Evolutionary conservation across 495 filamentous ascomycete genomes (phyloP), one percentile per base, ranked within the genome.

Genomic region (Haplographium delicatum): DNA sequence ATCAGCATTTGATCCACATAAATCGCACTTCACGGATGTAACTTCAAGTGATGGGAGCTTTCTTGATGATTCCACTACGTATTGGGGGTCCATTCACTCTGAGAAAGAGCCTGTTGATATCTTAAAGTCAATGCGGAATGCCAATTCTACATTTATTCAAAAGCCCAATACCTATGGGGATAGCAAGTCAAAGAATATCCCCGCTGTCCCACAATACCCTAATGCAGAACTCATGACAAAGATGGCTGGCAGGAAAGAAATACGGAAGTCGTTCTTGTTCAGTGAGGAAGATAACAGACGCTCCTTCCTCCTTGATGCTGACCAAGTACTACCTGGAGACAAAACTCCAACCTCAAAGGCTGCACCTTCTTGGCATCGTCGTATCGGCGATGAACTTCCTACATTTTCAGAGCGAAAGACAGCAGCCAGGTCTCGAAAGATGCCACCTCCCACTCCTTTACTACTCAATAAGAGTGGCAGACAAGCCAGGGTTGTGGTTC

Each of bases 341-440:
- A 63, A 25, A 47, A 50, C 43, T 51, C 23, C 30, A 10, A 43
- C 30, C 4, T 15, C 34, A n/a, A 10, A 22, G 13, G 27, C 22
- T 19, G 39, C 24, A 26, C 27, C 26, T 15, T 24, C n/a, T n/a
- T 79, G 72, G 67, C 75, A 78, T 58, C 63, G 64, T 15, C 72
- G 76, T 2, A 60, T 78, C 20, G 76, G 76, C 18, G 75, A 80
- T 18, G 67, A 73, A 10, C 72, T 72, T 33, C 76, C 74, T 13
- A 65, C 70, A 2, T 80, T 80, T 62, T 78, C 75, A 4, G 65
- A 62, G n/a, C 61, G 72, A 46, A 68, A 63, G 55, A 22, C 39
- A 25, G 51, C 25, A 19, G 30, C 39, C 13, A 51, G 44, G 63
- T 59, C 54, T 51, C 57, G 25, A 56, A 69, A 46, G 49, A 70